Base-by-base conservation (phyloP, 306 rosid genomes). In the Acacia crassicarpa region DNA sequence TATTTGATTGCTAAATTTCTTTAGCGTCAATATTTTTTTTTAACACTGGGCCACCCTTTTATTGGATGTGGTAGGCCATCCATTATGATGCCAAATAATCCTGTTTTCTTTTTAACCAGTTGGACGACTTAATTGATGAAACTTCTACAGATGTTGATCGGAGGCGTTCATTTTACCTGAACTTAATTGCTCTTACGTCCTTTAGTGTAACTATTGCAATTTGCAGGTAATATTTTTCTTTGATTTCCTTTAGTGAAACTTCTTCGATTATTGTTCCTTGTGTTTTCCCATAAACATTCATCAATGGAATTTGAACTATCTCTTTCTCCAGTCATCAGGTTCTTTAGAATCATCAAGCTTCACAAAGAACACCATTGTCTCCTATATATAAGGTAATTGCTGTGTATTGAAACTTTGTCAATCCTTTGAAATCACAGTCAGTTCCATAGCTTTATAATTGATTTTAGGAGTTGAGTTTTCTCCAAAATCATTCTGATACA, bases 131-230 rank as follows among this genome's bases (percentile, higher is more conserved):
- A 78, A 67, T 95, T 14, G 94, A 89, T 16, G 97, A 91, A 68
- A 84, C 80, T 80, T 83, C 90, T 44, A 40, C 84, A 51, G 85
- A 89, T 16, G 98, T 91, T 84, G 98, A 95, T 71, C 93, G 98
- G 99, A 93, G 99, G 92, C 93, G 97, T 68, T 93, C 99, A 9
- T 92, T 91, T 92, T 92, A 95, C 92, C 90, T 95, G 96, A 93
- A 93, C 81, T 83, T 95, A 87, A 91, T 95, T 84, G 99, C 98
- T 86, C 99, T 93, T 76, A 92, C 97, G 74, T 80, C 98, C 25
- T 95, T 87, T 85, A 89, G 87, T 76, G 97, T 95, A 53, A 95
- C 99, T 35, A 95, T 95, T 74, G 99, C 99, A 68, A 95, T 93
- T 87, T 95, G 99, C 90, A 93, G 99, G 98, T 93, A 86, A 83